Conservation (phyloP, 2,329 filamentous ascomycete species). For the Phyllosticta citrichinensis region DNA sequence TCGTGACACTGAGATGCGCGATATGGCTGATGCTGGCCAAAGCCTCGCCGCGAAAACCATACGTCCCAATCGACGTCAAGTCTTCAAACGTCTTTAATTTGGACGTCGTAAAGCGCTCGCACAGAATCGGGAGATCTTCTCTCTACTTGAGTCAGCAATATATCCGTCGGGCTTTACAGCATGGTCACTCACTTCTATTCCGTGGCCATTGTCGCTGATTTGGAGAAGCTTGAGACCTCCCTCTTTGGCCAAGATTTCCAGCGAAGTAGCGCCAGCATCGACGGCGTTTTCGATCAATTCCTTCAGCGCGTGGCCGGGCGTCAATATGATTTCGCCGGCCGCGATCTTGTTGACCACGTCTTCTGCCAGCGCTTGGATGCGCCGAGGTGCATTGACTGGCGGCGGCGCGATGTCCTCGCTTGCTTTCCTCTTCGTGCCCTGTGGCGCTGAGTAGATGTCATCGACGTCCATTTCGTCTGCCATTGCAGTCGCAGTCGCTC, state of each 20-base stretch:
- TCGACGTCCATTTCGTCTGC: conserved; percentile 22
- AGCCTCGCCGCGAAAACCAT: conserved; percentile 95
- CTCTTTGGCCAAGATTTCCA: conserved; percentile 90
- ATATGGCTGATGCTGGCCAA: conserved; percentile 97
- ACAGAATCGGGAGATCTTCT: conserved; percentile 84
- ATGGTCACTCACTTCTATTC: conserved; percentile 61
- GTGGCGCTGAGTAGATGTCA: conserved; percentile 13
- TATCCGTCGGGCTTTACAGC: neutral
- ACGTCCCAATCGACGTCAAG: conserved; percentile 78
- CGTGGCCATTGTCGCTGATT: conserved; percentile 94
- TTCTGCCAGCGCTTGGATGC: conserved; percentile 69
- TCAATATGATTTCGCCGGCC: conserved; percentile 95
- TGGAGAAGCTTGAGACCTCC: conserved; percentile 91
- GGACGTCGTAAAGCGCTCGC: conserved; percentile 92
- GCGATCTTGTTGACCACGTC: conserved; percentile 98
- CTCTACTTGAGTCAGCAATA: conserved; percentile 43
- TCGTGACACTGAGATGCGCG: conserved; percentile 89
- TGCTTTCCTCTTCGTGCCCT: conserved; percentile 27
- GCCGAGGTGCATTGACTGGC: conserved; percentile 21
- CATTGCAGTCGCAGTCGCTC: conserved; percentile 14
- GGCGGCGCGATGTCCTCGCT: conserved; percentile 15
- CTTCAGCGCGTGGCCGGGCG: conserved; percentile 90
- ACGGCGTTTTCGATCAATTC: conserved; percentile 96
- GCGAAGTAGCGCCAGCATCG: conserved; percentile 84
- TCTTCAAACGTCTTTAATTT: conserved; percentile 94